These are phyloP conservation scores for Butyriboletus appendiculatus DNA, from an alignment of 1,284 basidiomycete species.

Conservation along the genomic window DNA sequence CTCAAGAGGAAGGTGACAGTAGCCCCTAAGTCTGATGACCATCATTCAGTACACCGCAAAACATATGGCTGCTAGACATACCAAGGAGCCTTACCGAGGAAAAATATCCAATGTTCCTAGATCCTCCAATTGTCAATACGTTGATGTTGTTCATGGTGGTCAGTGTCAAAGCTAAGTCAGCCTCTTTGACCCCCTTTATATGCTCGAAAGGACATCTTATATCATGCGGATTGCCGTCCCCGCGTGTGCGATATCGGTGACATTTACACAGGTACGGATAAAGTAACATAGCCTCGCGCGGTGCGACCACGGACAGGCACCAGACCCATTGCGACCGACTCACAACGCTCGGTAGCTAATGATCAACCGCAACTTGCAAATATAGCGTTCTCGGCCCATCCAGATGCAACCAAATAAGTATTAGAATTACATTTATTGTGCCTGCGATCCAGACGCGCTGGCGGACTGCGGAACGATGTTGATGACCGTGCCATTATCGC, in stretches of 20 bases:
- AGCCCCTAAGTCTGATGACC: conserved; percentile 42
- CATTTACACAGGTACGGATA: too few species aligned
- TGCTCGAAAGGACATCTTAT: neutral
- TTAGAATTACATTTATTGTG: neutral
- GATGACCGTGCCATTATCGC: conserved; percentile 58
- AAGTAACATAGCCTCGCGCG: neutral
- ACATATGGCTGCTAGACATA: conserved; percentile 22
- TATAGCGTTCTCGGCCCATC: neutral
- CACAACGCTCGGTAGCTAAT: neutral
- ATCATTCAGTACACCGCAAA: neutral
- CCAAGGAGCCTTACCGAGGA: conserved; percentile 52
- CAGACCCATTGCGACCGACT: neutral
- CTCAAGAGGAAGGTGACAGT: conserved; percentile 54
- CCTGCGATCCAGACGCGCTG: neutral
- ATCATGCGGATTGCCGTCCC: neutral
- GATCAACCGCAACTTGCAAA: neutral
- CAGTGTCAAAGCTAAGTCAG: neutral
- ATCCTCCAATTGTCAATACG: conserved; percentile 56
- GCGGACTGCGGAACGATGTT: conserved; percentile 26
- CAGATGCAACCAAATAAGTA: neutral
- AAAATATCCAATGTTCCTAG: conserved; percentile 64
- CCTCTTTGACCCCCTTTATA: conserved; percentile 8
- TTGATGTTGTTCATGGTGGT: conserved; percentile 31
- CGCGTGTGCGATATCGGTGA: too few species aligned
- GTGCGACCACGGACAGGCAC: neutral